Base-by-base conservation (phyloP, 352 stramenopile genomes). In the Pythium utonaiense region DNA sequence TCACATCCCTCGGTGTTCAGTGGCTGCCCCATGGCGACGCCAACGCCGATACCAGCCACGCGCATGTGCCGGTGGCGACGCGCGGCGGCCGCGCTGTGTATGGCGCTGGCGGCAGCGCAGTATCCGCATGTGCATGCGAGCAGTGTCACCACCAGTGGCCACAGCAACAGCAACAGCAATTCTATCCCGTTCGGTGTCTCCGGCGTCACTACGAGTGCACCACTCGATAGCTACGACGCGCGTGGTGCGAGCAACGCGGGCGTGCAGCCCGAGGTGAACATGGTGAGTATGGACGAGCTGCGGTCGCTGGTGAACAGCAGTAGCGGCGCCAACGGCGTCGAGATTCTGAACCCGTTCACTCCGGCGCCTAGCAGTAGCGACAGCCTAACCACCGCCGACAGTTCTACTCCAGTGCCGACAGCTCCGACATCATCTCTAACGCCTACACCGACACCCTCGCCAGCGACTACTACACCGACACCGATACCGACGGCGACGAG, bases 261-360 rank as follows among this genome's bases (percentile, higher is more conserved):
- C 21, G 17, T 64, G 49, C 57, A 42, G 24, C 57, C 57, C 12
- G 34, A 57, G 47, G 14, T 28, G 9, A 7, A 40, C 5, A 28
- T 22, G 22, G 21, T 12, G 12, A 24, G 34, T n/a, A 12, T 52
- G n/a, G 40, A 24, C 40, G 40, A 47, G 19, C 40, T 47, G 40
- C 40, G 40, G 40, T 47, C 40, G 40, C 40, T 47, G n/a, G 40
- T 24, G 17, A 47, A 47, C n/a, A 19, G 17, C 40, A 47, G 17
- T 13, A 21, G 45, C 24, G 17, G 27, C 22, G 24, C 19, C 45
- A 52, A 21, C 45, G 27, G 22, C 45, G 24, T 34, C 13, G 27
- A 21, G 19, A 14, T 34, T 19, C 12, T 52, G 24, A 34, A 52
- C 14, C 22, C 51, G 6, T 45, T 38, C n/a, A 47, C 31, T 16